Evolutionary conservation across 75 land plant genomes (phyloP).

Genomic region (Pinus albicaulis): DNA sequence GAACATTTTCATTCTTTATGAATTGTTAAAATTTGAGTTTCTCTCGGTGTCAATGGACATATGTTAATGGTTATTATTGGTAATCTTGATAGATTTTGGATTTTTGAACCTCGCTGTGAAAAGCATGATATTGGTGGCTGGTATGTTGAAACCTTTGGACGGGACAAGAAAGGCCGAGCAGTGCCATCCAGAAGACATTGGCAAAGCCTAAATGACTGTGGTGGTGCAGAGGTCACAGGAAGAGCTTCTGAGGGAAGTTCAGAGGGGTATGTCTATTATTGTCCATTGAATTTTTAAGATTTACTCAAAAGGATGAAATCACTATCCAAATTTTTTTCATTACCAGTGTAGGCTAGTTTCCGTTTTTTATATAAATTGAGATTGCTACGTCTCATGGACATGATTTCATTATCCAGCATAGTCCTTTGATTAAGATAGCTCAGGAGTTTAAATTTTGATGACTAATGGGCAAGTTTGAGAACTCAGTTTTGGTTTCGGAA

Average conservation of each 20-base stretch:
- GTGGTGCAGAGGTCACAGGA: slow-evolving; percentile 4
- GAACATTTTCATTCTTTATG: neutral
- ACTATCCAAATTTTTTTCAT: neutral
- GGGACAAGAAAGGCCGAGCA: slow-evolving; percentile 45
- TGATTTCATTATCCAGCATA: neutral
- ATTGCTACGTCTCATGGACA: neutral
- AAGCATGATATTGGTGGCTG: slow-evolving; percentile 94
- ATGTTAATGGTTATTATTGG: neutral
- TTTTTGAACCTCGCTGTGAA: slow-evolving; percentile 82
- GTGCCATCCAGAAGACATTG: slow-evolving; percentile 45
- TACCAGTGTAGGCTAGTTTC: neutral
- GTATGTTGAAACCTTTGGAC: slow-evolving; percentile 91
- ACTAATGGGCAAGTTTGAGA: neutral
- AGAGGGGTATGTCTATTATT: neutral
- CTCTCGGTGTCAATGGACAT: neutral
- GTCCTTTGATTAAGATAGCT: neutral
- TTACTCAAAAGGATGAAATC: neutral
- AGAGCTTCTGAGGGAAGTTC: neutral
- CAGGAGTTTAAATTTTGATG: neutral
- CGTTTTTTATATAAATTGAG: neutral
- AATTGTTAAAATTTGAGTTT: neutral
- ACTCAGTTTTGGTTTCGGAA: slow-evolving; percentile 2
- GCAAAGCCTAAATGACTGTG: slow-evolving; percentile 31
- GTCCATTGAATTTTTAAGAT: neutral
- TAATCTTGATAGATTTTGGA: slow-evolving; percentile 61